Base-by-base conservation (phyloP, 2,329 filamentous ascomycete genomes). In the Epichloe elymi region DNA sequence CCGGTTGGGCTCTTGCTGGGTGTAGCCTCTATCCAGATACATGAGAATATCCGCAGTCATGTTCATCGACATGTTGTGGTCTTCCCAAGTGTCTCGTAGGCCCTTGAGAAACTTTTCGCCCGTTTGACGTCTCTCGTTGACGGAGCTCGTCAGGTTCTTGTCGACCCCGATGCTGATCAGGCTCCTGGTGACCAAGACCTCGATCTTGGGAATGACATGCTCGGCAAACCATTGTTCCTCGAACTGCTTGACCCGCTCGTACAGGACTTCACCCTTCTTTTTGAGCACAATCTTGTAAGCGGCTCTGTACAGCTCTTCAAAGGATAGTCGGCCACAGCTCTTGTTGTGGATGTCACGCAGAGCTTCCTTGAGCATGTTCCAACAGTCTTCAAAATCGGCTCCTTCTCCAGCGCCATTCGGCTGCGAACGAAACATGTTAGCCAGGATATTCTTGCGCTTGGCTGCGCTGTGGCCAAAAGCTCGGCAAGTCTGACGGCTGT, bases 11-110 rank as follows among this genome's bases (percentile, higher is more conserved):
- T 94, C 88, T 47, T 65, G 61, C 37, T 82, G 74, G 47, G 82
- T 85, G 61, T 86, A 89, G 30, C 90, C 83, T 47, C 89, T 85
- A 63, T 98, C 91, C 74, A 98, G 88, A 63, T 96, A 96, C 89
- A 97, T 96, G 48, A 97, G 75, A 35, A 97, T 88, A 65, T 97
- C 93, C 4, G 90, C 89, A 48, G 88, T 84, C 91, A 97, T 97
- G 63, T 88, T 89, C 87, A 95, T 95, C 43, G 86, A 90, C 51
- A 86, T 79, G 63, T 90, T 87, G 63, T 98, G 90, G 55, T 94
- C 86, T 54, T 89, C 81, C 88, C 90, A 98, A 2, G 83, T 81
- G 52, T 82, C 75, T 58, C 85, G 85, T 14, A 97, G 67, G 0
- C 81, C 84, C 51, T 79, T 80, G 53, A 98, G 68, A 57, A 97